Evolutionary conservation across 169 alveolate genomes (phyloP).

Genomic region (Babesia bigemina): DNA sequence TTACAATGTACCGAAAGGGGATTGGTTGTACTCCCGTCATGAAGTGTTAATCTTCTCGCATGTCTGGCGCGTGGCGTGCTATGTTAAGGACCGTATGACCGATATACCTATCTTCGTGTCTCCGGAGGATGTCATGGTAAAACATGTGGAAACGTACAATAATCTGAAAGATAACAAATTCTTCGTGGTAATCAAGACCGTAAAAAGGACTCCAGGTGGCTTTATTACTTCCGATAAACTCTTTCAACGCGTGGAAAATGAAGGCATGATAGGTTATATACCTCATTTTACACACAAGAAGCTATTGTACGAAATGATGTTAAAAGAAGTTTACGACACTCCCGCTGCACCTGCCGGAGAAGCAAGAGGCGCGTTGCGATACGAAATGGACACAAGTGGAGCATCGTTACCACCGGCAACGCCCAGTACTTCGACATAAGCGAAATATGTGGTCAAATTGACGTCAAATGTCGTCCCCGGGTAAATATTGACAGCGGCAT

Average conservation of each 20-base stretch:
- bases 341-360: too few relatives aligned
- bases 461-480: too few relatives aligned
- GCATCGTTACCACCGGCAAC: too few relatives aligned
- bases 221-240: not conserved
- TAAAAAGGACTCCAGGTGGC: too few relatives aligned
- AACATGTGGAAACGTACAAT: conserved; percentile 3
- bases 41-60: conserved; percentile 1
- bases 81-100: not conserved
- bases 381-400: too few relatives aligned
- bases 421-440: too few relatives aligned
- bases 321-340: too few relatives aligned
- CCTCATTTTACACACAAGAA: not conserved
- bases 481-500: too few relatives aligned
- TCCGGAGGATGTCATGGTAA: not conserved
- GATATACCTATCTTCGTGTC: not conserved
- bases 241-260: not conserved
- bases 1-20: not conserved
- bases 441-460: too few relatives aligned
- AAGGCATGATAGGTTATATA: not conserved
- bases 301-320: too few relatives aligned
- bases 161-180: not conserved
- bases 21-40: conserved; percentile 7
- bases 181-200: not conserved
- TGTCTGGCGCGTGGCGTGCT: not conserved
- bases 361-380: too few relatives aligned